Percentiles rank a stretch among this genome's conserved stretches.
Conservation (phyloP, 257 asterid genomes). For the Mentha longifolia region DNA sequence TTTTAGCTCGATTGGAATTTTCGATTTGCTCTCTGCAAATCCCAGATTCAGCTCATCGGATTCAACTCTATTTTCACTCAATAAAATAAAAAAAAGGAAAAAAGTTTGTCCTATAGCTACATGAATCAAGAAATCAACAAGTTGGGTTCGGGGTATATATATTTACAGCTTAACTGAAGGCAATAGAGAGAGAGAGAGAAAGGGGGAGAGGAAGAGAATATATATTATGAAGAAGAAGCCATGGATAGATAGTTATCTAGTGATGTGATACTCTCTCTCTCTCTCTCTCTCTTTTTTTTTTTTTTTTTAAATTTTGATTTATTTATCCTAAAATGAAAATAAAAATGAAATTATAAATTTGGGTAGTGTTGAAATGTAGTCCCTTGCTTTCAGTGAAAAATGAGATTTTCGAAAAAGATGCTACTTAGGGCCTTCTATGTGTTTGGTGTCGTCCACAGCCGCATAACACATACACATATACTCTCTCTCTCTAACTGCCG, state of each 20-base stretch:
- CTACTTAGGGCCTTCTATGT: constrained; percentile 42
- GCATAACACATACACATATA: constrained; percentile 41
- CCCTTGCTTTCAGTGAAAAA: constrained; percentile 55
- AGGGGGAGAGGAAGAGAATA: not conserved
- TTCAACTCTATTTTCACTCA: constrained; percentile 20
- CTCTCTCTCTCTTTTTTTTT: not conserved
- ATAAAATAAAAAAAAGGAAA: not conserved
- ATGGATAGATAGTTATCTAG: constrained; percentile 31
- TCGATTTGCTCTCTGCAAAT: constrained; percentile 8
- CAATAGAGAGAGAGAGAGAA: constrained; percentile 16
- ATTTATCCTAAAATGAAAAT: no score
- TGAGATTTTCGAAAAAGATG: constrained; percentile 52
- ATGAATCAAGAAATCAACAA: not conserved
- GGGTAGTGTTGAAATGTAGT: constrained; percentile 8
- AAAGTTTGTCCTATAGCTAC: not conserved
- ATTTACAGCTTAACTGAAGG: constrained; percentile 5
- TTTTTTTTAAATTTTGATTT: no score
- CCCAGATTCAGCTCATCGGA: not conserved
- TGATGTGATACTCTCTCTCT: constrained; percentile 35
- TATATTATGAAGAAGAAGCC: constrained; percentile 12
- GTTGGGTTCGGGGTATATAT: not conserved
- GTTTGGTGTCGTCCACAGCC: constrained; percentile 56
- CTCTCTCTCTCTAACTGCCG: constrained; percentile 2
- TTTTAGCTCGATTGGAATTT: not conserved
- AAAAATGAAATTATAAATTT: no score